These are phyloP conservation scores for Vaccinium myrtillus DNA, from an alignment of 148 eudicot species.

Conservation along the genomic window DNA sequence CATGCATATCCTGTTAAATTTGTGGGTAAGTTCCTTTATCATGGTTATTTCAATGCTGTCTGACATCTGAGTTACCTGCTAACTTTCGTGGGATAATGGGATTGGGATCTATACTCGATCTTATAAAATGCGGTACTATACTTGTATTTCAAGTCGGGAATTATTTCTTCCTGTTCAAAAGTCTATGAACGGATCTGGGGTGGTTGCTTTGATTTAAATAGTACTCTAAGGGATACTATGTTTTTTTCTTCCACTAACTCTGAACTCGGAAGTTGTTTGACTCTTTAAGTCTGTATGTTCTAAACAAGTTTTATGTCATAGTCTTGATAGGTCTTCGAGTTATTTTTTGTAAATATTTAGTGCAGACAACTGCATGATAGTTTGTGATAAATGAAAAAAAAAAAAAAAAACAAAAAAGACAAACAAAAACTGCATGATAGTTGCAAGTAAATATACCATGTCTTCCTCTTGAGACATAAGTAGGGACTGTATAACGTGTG, in stretches of 20 bases:
- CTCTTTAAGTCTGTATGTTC: not conserved
- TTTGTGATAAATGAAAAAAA: not conserved
- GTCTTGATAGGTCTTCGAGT: not conserved
- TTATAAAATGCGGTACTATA: not conserved
- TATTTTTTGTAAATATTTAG: not conserved
- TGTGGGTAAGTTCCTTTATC: not conserved
- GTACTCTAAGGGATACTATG: not conserved
- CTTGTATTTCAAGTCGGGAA: not conserved
- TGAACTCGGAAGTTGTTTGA: not conserved
- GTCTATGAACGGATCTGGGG: not conserved
- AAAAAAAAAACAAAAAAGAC: no score
- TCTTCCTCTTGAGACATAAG: not conserved
- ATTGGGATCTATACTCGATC: not conserved
- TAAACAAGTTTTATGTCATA: not conserved
- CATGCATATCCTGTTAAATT: not conserved
- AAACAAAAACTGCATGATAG: not conserved
- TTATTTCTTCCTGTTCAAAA: not conserved
- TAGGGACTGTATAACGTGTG: not conserved
- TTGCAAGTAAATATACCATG: not conserved
- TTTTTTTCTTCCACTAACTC: not conserved
- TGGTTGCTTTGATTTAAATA: not conserved
- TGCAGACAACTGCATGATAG: not conserved
- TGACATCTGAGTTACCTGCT: not conserved
- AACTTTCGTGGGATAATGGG: not conserved
- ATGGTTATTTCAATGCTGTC: not conserved